phyloP scores from a whole-genome alignment of 257 asterid genomes.

The Fraxinus cuspidata region DNA sequence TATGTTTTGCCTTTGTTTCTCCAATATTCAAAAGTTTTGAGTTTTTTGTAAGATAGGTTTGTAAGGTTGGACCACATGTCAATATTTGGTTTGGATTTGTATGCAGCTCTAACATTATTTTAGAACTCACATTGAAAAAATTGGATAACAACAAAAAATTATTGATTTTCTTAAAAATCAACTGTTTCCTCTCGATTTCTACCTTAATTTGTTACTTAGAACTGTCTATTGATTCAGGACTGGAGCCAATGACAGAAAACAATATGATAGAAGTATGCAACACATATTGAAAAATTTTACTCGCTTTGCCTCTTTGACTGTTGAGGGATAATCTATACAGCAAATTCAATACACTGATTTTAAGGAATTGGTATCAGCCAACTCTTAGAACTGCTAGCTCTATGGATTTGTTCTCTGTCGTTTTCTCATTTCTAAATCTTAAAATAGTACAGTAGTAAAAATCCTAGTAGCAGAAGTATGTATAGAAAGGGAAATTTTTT shows the following conservation, averaged over 20 bases:
- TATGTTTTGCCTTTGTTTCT: background rate
- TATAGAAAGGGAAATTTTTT: background rate
- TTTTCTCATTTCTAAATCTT: background rate
- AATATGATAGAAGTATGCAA: background rate
- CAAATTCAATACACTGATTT: background rate
- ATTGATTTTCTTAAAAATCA: background rate
- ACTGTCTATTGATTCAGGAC: background rate
- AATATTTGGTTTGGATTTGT: background rate
- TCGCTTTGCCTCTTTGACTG: background rate
- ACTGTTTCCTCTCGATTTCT: background rate
- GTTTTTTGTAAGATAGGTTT: background rate
- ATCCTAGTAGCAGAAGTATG: background rate
- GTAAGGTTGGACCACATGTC: background rate
- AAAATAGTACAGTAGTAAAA: constrained; percentile 9
- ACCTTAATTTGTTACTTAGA: background rate
- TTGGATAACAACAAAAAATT: background rate
- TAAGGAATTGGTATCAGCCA: constrained; percentile 2
- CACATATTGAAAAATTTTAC: background rate
- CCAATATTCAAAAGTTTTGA: background rate
- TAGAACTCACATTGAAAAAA: background rate
- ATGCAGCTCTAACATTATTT: background rate
- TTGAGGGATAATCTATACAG: constrained; percentile 5
- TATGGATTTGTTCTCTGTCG: constrained; percentile 11
- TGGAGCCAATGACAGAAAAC: background rate
- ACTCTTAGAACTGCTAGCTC: constrained; percentile 1